Evolutionary conservation across 2,329 filamentous ascomycete genomes (phyloP), one percentile per base, ranked within the genome.

Genomic region (Westerdykella sp.): DNA sequence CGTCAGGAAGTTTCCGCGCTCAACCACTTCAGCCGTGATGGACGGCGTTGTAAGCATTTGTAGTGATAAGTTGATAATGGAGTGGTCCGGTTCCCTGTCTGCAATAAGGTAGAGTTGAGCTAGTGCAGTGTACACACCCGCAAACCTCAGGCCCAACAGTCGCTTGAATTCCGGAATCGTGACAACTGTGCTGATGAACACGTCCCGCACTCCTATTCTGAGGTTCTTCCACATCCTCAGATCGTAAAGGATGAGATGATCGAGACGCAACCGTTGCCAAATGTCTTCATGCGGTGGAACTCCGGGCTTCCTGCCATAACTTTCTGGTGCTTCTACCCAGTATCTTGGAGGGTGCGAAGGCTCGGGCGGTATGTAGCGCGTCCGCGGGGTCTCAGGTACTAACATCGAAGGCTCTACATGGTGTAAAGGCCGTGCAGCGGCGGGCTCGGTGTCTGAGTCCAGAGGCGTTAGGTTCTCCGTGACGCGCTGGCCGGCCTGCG

Each of bases 31-130:
- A 36, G 89, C 86, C 0, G 91, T 97, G 53, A 98, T 97, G 0
- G 91, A 95, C 1, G 93, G 90, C 0, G 93, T 96, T 0, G 93
- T 98, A 49, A 98, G 74, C 80, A 98, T 94, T 63, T 98, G 93
- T 23, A 97, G 73, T 4, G 91, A 97, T 31, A 98, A 79, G 62
- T 96, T 96, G 73, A 98, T 95, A 61, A 98, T 97, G 10, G 91
- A 97, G 67, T 97, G 91, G 60, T 98, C 93, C 2, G 93, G 93
- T 65, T 98, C 93, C 50, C 93, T 79, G 62, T 98, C 93, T 12
- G 91, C 91, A 51, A 98, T 93, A 23, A 98, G 78, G 64, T 97
- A 98, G 3, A 98, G 74, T 63, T 98, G 91, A 5, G 93, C 90
- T 38, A 98, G 72, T 2, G 86, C 87, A 1, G 93, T 97, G 68